Percentiles rank a stretch among this genome's conserved stretches.
Evolutionary conservation across 441 rosid genomes (phyloP).

Genomic region (Populus hybrid): DNA sequence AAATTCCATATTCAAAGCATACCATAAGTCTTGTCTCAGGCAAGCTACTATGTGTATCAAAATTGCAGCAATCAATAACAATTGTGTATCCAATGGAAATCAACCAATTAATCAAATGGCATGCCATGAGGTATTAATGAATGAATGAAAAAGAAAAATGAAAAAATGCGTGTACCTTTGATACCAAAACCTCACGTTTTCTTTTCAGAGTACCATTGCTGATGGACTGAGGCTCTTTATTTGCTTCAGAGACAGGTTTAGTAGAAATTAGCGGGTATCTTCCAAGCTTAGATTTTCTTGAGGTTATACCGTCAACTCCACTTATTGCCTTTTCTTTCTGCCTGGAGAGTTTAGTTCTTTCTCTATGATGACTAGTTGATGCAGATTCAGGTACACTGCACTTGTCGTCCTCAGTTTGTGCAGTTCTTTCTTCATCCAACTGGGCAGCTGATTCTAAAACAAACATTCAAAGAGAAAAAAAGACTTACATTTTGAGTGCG

Average conservation of each 20-base stretch:
- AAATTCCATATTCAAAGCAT: not conserved
- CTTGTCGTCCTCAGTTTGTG: conserved; percentile 44
- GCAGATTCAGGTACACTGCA: conserved; percentile 47
- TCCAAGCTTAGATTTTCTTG: conserved; percentile 55
- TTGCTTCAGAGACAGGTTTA: conserved; percentile 40
- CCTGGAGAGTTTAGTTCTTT: conserved; percentile 36
- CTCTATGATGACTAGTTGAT: conserved; percentile 38
- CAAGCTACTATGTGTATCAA: not conserved
- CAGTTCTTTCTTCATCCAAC: conserved; percentile 55
- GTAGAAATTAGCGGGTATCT: conserved; percentile 30
- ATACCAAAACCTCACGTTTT: conserved; percentile 40
- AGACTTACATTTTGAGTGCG: not conserved
- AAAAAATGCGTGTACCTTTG: conserved; percentile 36
- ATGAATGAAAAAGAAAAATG: conserved; percentile 7
- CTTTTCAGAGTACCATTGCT: conserved; percentile 45
- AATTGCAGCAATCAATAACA: not conserved
- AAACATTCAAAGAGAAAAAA: conserved; percentile 11
- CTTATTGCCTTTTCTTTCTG: conserved; percentile 39
- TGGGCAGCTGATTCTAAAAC: conserved; percentile 63
- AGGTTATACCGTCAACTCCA: conserved; percentile 36
- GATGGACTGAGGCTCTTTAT: conserved; percentile 34
- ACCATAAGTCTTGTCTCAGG: not conserved
- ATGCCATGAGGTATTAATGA: not conserved
- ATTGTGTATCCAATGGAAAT: not conserved
- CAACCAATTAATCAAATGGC: conserved; percentile 2